A percentile compares a stretch with the other conserved stretches of the same genome.
Evolutionary conservation across 2,329 filamentous ascomycete genomes (phyloP).

Genomic region (Pyrenophora graminea): DNA sequence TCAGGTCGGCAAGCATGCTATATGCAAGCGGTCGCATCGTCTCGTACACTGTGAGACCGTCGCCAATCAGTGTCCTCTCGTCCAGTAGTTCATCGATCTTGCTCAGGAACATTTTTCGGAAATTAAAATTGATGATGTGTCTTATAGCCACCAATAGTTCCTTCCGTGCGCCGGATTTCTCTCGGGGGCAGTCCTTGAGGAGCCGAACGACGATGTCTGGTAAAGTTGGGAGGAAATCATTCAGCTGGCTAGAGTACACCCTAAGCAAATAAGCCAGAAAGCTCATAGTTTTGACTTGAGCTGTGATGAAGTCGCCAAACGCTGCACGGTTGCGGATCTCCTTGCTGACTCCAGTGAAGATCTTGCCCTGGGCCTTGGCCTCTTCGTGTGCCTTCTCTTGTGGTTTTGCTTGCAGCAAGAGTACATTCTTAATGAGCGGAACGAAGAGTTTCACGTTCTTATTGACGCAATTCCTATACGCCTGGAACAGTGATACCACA

Average conservation of each 20-base stretch:
- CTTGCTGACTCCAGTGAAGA: slow-evolving; percentile 91
- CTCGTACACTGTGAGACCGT: slow-evolving; percentile 94
- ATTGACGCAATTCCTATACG: slow-evolving; percentile 77
- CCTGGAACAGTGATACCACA: slow-evolving; percentile 96
- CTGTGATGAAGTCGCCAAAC: slow-evolving; percentile 96
- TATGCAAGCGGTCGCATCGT: slow-evolving; percentile 95
- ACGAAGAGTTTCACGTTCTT: slow-evolving; percentile 91
- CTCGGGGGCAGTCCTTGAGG: slow-evolving; percentile 89
- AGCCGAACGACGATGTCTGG: slow-evolving; percentile 89
- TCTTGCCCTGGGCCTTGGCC: slow-evolving; percentile 74
- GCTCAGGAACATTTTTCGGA: slow-evolving; percentile 87
- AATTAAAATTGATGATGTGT: slow-evolving; percentile 99
- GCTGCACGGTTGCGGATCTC: slow-evolving; percentile 91
- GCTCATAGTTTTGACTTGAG: slow-evolving; percentile 99
- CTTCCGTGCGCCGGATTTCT: slow-evolving; percentile 91
- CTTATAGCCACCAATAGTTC: slow-evolving; percentile 94
- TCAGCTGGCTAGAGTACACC: slow-evolving; percentile 82
- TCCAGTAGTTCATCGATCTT: slow-evolving; percentile 96
- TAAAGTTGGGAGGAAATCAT: slow-evolving; percentile 83
- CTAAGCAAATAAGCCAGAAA: slow-evolving; percentile 92
- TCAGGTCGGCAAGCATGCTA: slow-evolving; percentile 96
- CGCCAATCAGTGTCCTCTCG: slow-evolving; percentile 90
- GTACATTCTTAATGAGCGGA: slow-evolving; percentile 86
- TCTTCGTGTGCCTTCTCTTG: slow-evolving; percentile 91
- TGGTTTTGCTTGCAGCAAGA: slow-evolving; percentile 86